Evolutionary conservation across 148 eudicot genomes (phyloP).

Genomic region (Arbutus unedo): DNA sequence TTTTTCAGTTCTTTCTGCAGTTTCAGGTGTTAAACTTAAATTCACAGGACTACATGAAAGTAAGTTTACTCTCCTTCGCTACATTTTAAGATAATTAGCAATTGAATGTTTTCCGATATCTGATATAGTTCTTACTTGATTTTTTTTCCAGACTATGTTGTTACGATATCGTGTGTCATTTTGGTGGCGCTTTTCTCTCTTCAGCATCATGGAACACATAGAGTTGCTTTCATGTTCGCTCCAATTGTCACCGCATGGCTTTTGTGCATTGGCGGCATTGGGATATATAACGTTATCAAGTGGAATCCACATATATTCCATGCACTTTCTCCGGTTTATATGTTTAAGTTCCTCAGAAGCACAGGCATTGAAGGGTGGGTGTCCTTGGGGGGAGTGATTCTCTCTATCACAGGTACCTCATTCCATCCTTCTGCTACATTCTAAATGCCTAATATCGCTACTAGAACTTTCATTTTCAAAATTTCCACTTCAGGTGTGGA

Average conservation of each 20-base stretch:
- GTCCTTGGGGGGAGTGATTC: slow-evolving; percentile 22
- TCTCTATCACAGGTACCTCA: slow-evolving; percentile 12
- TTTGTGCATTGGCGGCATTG: slow-evolving; percentile 57
- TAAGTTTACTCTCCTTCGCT: slow-evolving; percentile 27
- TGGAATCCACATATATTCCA: slow-evolving; percentile 51
- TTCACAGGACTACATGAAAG: slow-evolving; percentile 56
- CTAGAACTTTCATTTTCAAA: neutral
- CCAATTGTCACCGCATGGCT: slow-evolving; percentile 69
- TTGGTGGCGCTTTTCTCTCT: slow-evolving; percentile 53
- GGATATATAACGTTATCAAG: slow-evolving; percentile 49
- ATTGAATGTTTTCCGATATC: neutral
- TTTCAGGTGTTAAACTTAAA: slow-evolving; percentile 52
- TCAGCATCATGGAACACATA: slow-evolving; percentile 67
- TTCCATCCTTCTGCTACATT: neutral
- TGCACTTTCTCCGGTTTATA: slow-evolving; percentile 68
- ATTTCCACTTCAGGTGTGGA: slow-evolving; percentile 47
- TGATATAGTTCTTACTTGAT: neutral
- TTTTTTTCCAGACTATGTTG: slow-evolving; percentile 44
- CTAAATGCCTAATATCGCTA: neutral
- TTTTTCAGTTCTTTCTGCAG: slow-evolving; percentile 58
- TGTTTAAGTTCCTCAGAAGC: slow-evolving; percentile 48
- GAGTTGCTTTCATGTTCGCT: slow-evolving; percentile 70
- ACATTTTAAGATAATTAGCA: neutral
- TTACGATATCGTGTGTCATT: slow-evolving; percentile 49
- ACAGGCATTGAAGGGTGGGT: slow-evolving; percentile 61